These are phyloP conservation scores for Phyllosticta citrichinensis DNA, from an alignment of 2,329 filamentous ascomycete species.

Conservation along the genomic window DNA sequence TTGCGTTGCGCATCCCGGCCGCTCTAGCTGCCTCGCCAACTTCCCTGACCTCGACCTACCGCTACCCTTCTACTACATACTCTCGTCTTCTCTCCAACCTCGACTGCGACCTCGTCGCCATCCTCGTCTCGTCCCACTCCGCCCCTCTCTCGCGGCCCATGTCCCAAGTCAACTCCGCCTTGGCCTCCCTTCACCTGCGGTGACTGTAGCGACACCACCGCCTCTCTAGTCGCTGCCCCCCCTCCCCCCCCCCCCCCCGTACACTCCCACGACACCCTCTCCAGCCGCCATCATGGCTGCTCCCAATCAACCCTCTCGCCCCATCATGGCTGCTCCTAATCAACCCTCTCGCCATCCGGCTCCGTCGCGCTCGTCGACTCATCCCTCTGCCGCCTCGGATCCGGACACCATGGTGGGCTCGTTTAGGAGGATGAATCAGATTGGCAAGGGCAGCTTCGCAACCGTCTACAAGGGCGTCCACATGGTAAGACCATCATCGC, in stretches of 20 bases:
- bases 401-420: slow-evolving; percentile 49
- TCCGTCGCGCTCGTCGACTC: slow-evolving; percentile 6
- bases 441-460: slow-evolving; percentile 95
- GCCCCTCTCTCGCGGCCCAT: slow-evolving; percentile 1
- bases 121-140: background rate
- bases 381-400: slow-evolving; percentile 2
- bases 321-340: slow-evolving; percentile 6
- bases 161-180: slow-evolving; percentile 6
- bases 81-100: background rate
- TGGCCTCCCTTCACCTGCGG: slow-evolving; percentile 8
- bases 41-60: slow-evolving; percentile 4
- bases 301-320: background rate
- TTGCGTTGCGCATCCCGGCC: background rate
- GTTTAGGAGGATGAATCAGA: slow-evolving; percentile 77
- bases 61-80: background rate
- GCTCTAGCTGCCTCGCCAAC: slow-evolving; percentile 5
- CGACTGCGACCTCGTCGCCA: background rate
- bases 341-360: slow-evolving; percentile 4
- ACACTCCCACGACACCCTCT: background rate
- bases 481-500: slow-evolving; percentile 50
- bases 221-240: slow-evolving; percentile 3
- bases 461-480: slow-evolving; percentile 84
- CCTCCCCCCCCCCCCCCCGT: too few relatives aligned
- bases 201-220: slow-evolving; percentile 5
- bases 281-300: background rate